phyloP scores from a whole-genome alignment of 768 basidiomycete species.

The Pulveroboletus frians region DNA sequence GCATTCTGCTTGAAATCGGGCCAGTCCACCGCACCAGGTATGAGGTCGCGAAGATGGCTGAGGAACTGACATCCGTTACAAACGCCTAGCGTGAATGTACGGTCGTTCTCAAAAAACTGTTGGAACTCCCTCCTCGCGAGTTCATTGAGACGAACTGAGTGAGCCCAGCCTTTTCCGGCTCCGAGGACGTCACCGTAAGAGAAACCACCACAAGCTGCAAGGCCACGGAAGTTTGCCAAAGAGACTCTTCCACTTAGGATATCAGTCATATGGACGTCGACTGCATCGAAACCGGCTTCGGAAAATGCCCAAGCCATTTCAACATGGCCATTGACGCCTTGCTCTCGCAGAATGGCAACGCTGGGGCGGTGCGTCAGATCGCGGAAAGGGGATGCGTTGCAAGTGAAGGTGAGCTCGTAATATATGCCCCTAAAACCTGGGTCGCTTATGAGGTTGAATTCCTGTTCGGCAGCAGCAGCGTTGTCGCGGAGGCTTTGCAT shows the following conservation, averaged over 20 bases:
- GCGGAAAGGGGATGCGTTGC: slow-evolving; percentile 31
- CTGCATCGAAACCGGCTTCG: slow-evolving; percentile 87
- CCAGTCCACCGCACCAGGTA: slow-evolving; percentile 85
- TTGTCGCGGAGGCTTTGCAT: slow-evolving; percentile 92
- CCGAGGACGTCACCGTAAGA: slow-evolving; percentile 98
- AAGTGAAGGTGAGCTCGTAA: slow-evolving; percentile 66
- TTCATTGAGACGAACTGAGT: slow-evolving; percentile 85
- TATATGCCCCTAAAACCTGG: slow-evolving; percentile 54
- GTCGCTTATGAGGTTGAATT: slow-evolving; percentile 72
- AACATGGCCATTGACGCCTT: slow-evolving; percentile 95
- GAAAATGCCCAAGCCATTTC: slow-evolving; percentile 99
- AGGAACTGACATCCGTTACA: slow-evolving; percentile 99
- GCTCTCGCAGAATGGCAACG: slow-evolving; percentile 94
- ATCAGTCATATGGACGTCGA: slow-evolving; percentile 99
- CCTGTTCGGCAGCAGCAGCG: slow-evolving; percentile 68
- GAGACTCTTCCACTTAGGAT: slow-evolving; percentile 67
- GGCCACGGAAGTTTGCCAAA: slow-evolving; percentile 70
- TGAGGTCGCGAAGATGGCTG: slow-evolving; percentile 77
- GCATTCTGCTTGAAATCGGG: slow-evolving; percentile 87
- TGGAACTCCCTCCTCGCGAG: slow-evolving; percentile 72
- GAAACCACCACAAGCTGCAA: slow-evolving; percentile 97
- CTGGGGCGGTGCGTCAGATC: slow-evolving; percentile 58
- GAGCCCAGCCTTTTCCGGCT: slow-evolving; percentile 97
- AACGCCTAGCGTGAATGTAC: slow-evolving; percentile 87
- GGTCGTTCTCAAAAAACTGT: slow-evolving; percentile 73